These are phyloP conservation scores for Venturia nashicola DNA, from an alignment of 2,329 filamentous ascomycete genomes.

Conservation along the genomic window DNA sequence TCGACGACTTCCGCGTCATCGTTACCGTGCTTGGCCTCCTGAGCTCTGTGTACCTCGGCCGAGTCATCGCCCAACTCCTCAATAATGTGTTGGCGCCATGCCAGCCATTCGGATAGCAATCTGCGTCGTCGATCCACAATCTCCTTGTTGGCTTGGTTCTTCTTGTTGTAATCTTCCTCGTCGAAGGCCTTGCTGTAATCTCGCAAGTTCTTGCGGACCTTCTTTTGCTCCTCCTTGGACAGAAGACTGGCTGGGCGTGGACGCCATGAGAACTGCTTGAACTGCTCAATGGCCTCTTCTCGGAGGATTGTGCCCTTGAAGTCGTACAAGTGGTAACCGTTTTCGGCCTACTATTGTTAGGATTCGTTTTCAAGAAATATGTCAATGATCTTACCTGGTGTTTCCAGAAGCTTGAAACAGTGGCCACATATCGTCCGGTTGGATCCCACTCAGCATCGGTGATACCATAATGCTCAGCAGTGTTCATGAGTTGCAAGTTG, in stretches of 20 bases:
- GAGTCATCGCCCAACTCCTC: conserved; percentile 36
- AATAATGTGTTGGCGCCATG: conserved; percentile 65
- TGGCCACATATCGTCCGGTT: conserved; percentile 86
- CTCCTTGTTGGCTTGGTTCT: conserved; percentile 84
- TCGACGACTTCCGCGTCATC: conserved; percentile 46
- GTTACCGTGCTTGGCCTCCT: conserved; percentile 33
- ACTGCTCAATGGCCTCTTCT: conserved; percentile 88
- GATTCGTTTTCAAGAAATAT: not conserved
- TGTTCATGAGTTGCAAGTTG: conserved; percentile 90
- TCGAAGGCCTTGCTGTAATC: conserved; percentile 95
- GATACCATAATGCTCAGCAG: conserved; percentile 89
- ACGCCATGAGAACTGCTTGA: conserved; percentile 95
- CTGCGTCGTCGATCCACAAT: conserved; percentile 79
- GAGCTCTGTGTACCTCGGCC: conserved; percentile 41
- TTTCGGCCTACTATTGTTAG: conserved; percentile 66
- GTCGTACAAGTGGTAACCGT: conserved; percentile 96
- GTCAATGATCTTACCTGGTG: conserved; percentile 58
- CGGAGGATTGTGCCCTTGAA: conserved; percentile 83
- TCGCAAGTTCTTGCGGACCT: conserved; percentile 93
- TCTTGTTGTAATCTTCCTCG: conserved; percentile 85
- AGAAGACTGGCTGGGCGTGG: conserved; percentile 85
- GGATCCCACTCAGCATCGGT: conserved; percentile 98
- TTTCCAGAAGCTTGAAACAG: conserved; percentile 90
- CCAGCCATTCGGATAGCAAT: conserved; percentile 77
- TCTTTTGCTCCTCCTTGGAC: conserved; percentile 92